Evolutionary conservation across 768 basidiomycete species (phyloP), one percentile per base, ranked within the genome.

Genomic region (Kwoniella sp.): DNA sequence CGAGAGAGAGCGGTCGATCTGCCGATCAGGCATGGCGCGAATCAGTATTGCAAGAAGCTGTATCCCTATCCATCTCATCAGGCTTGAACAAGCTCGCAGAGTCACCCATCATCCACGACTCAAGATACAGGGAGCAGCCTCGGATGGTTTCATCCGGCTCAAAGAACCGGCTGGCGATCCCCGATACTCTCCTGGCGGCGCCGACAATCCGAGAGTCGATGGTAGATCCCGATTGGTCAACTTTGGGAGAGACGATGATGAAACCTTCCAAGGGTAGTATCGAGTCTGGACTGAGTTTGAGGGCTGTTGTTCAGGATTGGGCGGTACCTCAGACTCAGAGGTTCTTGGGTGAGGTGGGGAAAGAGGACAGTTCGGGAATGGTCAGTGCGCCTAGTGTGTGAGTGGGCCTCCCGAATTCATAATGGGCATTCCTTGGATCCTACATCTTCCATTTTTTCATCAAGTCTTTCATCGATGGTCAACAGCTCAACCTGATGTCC

Each of bases 91-190:
- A 54, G 37, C 46, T 44, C 6, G 61, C 22, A 19, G 48, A 49
- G 17, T 44, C 40, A 10, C 48, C 48, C 24, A 19, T 49, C 5
- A 25, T 49, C 17, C 22, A 49, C 40, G 40, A 44, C 40, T 44
- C 40, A 15, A 19, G 10, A 10, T 3, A 44, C 40, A 4, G 22
- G 54, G 22, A 36, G 29, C 52, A 57, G 22, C 49, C 55, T 19
- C 50, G 44, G 48, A 52, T 64, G 62, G 62, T 57, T 19, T 64
- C 62, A 17, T 57, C 55, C 0, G 62, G 62, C n/a, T 58, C 62
- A 8, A 64, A 58, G 27, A 37, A n/a, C 24, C 47, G 61, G 33
- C 48, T 56, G 27, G 61, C 61, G 2, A 63, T 63, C 24, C 61
- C 61, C 10, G 59, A 50, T 56, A 29, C 30, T 25, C 40, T 55